Conservation (phyloP, 2,329 filamentous ascomycete genomes). For the Pseudogymnoascus pannorum region DNA sequence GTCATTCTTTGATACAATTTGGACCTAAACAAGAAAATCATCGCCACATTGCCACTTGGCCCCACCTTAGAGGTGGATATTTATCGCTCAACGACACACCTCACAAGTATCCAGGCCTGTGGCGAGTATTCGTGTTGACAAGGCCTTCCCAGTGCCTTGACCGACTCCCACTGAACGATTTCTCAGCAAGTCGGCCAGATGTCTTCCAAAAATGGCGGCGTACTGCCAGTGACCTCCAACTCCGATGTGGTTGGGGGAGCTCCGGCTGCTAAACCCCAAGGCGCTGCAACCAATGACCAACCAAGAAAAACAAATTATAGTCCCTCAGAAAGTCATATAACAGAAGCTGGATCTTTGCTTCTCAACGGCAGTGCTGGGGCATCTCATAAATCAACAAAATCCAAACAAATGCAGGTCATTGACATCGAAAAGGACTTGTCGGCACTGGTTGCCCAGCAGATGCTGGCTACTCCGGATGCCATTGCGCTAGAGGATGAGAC, state of each 20-base stretch:
- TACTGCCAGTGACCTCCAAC: constrained; percentile 9
- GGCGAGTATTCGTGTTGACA: constrained; percentile 12
- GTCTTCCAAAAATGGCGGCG: constrained; percentile 12
- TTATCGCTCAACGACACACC: constrained; percentile 10
- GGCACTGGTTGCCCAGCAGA: constrained; percentile 64
- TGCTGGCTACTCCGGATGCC: constrained; percentile 58
- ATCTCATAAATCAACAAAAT: constrained; percentile 11
- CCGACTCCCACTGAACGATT: constrained; percentile 8
- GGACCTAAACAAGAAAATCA: constrained; percentile 10
- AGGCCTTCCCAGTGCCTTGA: not conserved
- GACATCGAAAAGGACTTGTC: constrained; percentile 66
- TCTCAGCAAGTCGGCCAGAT: constrained; percentile 12
- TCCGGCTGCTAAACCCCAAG: not conserved
- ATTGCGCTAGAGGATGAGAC: constrained; percentile 66
- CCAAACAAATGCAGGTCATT: constrained; percentile 51
- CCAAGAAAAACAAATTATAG: constrained; percentile 11
- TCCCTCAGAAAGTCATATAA: not conserved
- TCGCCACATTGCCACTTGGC: constrained; percentile 8
- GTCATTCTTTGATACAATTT: constrained; percentile 4
- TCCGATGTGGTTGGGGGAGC: constrained; percentile 8
- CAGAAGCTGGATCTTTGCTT: constrained; percentile 8
- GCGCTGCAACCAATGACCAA: constrained; percentile 5
- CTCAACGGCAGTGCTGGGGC: constrained; percentile 9
- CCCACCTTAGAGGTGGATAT: not conserved
- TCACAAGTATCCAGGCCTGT: constrained; percentile 4